A percentile compares a stretch with the other conserved stretches of the same genome.
These are phyloP conservation scores for Amanita phalloides DNA, from an alignment of 768 basidiomycete species.

Conservation along the genomic window DNA sequence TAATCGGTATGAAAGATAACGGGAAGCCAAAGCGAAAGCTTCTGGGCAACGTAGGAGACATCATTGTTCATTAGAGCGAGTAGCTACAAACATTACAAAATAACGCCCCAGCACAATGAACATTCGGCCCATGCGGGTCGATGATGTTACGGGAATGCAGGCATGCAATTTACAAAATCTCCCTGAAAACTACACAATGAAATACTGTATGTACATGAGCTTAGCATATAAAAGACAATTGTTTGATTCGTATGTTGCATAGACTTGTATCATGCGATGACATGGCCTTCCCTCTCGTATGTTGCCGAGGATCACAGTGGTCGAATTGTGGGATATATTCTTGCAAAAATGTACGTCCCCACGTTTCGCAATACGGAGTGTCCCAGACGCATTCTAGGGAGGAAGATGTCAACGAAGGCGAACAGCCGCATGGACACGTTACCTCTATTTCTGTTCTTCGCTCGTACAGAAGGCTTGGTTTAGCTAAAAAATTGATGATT, in stretches of 20 bases:
- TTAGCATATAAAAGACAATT: slow-evolving; percentile 1
- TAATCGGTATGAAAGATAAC: slow-evolving; percentile 32
- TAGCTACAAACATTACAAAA: slow-evolving; percentile 4
- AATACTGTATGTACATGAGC: slow-evolving; percentile 45
- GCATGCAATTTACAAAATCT: slow-evolving; percentile 28
- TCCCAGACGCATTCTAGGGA: slow-evolving; percentile 37
- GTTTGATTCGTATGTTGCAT: slow-evolving; percentile 12
- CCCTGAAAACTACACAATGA: slow-evolving; percentile 89
- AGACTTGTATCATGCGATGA: slow-evolving; percentile 86
- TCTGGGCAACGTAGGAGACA: slow-evolving; percentile 30
- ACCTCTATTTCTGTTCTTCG: slow-evolving; percentile 93
- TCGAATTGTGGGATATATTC: slow-evolving; percentile 88
- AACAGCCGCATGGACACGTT: slow-evolving; percentile 83
- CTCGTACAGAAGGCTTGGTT: slow-evolving; percentile 80
- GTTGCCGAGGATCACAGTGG: slow-evolving; percentile 91
- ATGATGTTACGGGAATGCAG: too few species aligned
- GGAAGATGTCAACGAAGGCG: slow-evolving; percentile 47
- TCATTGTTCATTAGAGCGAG: slow-evolving; percentile 24
- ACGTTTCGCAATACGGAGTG: background rate
- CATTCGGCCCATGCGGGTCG: slow-evolving; percentile 28
- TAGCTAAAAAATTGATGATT: slow-evolving; percentile 93
- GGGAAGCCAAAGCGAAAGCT: slow-evolving; percentile 34
- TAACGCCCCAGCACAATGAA: slow-evolving; percentile 21
- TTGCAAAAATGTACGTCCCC: slow-evolving; percentile 82
- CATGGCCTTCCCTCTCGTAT: slow-evolving; percentile 93